Base-by-base conservation (phyloP, 768 basidiomycete genomes). In the Mycena capillaripes region DNA sequence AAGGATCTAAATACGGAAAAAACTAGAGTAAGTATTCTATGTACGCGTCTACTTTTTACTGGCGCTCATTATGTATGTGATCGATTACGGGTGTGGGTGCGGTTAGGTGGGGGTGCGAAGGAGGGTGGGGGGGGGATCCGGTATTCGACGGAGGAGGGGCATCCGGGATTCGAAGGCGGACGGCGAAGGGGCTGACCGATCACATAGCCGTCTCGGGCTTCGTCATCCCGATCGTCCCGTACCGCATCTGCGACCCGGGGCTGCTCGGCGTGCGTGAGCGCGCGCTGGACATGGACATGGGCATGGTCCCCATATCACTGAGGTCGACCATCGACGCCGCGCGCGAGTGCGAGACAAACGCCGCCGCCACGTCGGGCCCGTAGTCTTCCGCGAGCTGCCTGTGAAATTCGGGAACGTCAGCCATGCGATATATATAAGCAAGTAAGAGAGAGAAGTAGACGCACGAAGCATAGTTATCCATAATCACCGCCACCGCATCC, bases 391-490 rank as follows among this genome's bases (percentile, higher is more conserved):
- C 92, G 52, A 93, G 84, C 86, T 92, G 90, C 64, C 92, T 92
- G 75, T 38, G 3, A 85, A 60, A 71, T 76, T 19, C 70, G 70
- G 78, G 40, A 69, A 40, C 59, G n/a, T 40, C 32, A 29, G 27
- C 10, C 52, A 27, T 4, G 11, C 38, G 38, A 38, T 11, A 38
- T 16, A 38, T 16, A 38, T 11, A 38, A 38, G 38, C 10, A 38
- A 38, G 16, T 2, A 38, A 38, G 16, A 38, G 38, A 58, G 23
- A 36, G 8, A 53, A 60, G 40, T 63, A 27, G 12, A 84, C 86
- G 36, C 66, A 94, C 93, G 85, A 90, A 12, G 93, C 93, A 78
- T 94, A 95, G 67, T 90, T 90, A 67, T 96, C 94, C 92, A 95
- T 92, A 78, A 96, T 93, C 29, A 92, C 88, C 0, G 90, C 93